Evolutionary conservation across 306 rosid genomes (phyloP).

Genomic region (Leucaena leucocephala): DNA sequence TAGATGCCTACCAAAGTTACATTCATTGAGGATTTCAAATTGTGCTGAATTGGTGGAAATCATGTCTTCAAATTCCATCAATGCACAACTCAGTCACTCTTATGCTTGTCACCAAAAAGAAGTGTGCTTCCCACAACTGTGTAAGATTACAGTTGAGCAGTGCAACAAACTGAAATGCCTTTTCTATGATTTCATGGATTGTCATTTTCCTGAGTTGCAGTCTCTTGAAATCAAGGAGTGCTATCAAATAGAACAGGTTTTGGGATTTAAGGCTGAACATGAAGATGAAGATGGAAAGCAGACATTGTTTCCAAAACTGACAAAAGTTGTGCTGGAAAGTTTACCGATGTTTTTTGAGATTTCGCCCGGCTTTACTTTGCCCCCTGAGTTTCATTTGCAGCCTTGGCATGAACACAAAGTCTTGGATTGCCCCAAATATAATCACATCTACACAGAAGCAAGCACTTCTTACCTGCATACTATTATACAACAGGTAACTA

Average conservation of each 20-base stretch:
- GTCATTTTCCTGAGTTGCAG: slow-evolving; percentile 4
- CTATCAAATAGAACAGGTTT: neutral
- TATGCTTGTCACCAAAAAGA: neutral
- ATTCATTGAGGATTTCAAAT: neutral
- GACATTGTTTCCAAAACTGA: slow-evolving; percentile 4
- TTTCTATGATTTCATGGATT: neutral
- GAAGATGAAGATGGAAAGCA: neutral
- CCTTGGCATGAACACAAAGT: neutral
- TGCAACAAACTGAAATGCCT: slow-evolving; percentile 1
- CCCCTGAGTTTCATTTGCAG: neutral
- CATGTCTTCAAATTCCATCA: neutral
- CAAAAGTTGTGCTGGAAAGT: neutral
- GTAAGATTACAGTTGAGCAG: neutral
- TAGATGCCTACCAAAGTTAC: neutral
- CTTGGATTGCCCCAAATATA: neutral
- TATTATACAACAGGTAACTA: neutral
- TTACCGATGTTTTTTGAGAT: slow-evolving; percentile 2
- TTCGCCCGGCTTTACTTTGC: neutral
- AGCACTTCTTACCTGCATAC: neutral
- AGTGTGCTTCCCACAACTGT: neutral
- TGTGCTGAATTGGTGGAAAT: slow-evolving; percentile 10
- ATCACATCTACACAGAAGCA: neutral
- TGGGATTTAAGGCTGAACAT: neutral
- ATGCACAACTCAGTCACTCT: neutral
- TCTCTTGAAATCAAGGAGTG: neutral